phyloP scores from a whole-genome alignment of 306 rosid species.

The Ormosia emarginata region DNA sequence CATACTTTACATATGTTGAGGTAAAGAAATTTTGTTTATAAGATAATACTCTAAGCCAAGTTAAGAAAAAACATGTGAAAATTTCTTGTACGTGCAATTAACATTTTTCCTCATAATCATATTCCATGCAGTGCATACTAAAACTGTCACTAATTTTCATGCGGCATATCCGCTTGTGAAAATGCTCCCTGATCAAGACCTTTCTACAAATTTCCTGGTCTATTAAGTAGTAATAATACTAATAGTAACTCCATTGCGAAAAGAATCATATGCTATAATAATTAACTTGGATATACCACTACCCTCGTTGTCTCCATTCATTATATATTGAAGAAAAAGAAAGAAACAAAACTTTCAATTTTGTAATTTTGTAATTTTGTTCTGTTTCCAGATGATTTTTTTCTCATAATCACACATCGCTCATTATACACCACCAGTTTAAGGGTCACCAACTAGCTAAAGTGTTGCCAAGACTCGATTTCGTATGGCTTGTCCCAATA shows the following conservation, averaged over 20 bases:
- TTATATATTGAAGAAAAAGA: background rate
- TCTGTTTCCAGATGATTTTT: background rate
- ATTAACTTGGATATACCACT: background rate
- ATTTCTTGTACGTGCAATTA: background rate
- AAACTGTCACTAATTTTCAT: background rate
- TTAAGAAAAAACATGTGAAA: background rate
- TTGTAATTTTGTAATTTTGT: constrained; percentile 1
- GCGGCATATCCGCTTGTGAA: background rate
- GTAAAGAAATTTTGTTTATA: no score
- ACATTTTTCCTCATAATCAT: background rate
- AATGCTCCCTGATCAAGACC: background rate
- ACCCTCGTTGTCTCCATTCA: constrained; percentile 23
- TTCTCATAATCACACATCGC: background rate
- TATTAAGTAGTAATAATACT: background rate
- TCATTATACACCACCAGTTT: constrained; percentile 42
- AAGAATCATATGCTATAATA: background rate
- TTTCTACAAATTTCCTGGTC: background rate
- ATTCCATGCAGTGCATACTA: background rate
- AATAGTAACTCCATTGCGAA: background rate
- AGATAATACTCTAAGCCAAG: background rate
- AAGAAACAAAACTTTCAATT: background rate
- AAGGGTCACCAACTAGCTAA: background rate
- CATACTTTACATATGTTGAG: no score
- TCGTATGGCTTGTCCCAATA: constrained; percentile 18
- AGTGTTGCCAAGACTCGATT: background rate